These are phyloP conservation scores for Crassisporium funariophilum DNA, from an alignment of 768 basidiomycete genomes.

Conservation along the genomic window DNA sequence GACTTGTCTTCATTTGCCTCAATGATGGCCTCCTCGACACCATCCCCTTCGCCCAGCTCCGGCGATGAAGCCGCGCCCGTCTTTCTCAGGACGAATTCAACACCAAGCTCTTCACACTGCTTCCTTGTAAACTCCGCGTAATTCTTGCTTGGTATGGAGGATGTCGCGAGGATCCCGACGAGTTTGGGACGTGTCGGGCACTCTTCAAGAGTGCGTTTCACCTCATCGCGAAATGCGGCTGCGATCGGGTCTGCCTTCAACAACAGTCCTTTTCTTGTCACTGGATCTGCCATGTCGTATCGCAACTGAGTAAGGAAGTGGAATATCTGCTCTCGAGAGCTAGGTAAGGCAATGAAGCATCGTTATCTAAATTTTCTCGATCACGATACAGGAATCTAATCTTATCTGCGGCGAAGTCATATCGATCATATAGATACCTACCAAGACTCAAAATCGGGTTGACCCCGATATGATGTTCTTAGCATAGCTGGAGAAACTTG, in stretches of 20 bases:
- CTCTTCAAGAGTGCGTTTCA: slow-evolving; percentile 48
- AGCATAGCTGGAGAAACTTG: too few species aligned
- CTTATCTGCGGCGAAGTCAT: too few species aligned
- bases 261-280: slow-evolving; percentile 66
- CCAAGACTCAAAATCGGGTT: too few species aligned
- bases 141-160: slow-evolving; percentile 73
- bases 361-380: too few species aligned
- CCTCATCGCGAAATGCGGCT: slow-evolving; percentile 68
- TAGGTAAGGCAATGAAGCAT: too few species aligned
- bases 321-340: too few species aligned
- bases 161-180: slow-evolving; percentile 89
- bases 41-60: slow-evolving; percentile 74
- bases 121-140: slow-evolving; percentile 92
- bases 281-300: slow-evolving; percentile 15
- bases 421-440: too few species aligned
- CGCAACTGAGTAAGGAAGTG: not conserved
- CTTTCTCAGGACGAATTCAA: slow-evolving; percentile 79
- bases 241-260: slow-evolving; percentile 81
- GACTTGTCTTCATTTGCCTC: slow-evolving; percentile 88
- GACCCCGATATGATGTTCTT: too few species aligned
- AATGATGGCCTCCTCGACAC: slow-evolving; percentile 94
- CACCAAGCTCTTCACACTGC: slow-evolving; percentile 87
- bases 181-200: slow-evolving; percentile 61
- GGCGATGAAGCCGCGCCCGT: slow-evolving; percentile 64
- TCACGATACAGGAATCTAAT: too few species aligned